Conservation (phyloP, 2,329 filamentous ascomycete genomes). For the Leptosphaerulina australis region DNA sequence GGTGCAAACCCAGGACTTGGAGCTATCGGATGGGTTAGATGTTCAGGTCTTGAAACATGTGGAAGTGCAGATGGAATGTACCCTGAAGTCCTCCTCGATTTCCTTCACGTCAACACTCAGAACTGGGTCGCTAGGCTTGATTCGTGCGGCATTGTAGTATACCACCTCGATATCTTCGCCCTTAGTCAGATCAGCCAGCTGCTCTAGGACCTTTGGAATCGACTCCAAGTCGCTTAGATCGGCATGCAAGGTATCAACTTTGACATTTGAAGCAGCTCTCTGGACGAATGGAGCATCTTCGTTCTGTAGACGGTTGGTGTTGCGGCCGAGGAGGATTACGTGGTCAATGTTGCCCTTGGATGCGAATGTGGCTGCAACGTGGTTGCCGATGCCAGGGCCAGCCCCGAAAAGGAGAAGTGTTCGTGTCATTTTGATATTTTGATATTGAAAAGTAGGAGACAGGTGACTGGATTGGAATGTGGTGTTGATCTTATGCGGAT, state of each 20-base stretch:
- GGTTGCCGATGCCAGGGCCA: constrained; percentile 57
- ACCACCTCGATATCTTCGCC: constrained; percentile 54
- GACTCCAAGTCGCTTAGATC: constrained; percentile 53
- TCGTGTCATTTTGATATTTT: constrained; percentile 20
- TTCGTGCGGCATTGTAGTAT: constrained; percentile 60
- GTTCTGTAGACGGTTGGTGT: constrained; percentile 48
- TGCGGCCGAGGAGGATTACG: constrained; percentile 57
- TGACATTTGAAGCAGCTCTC: constrained; percentile 35
- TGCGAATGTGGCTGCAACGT: constrained; percentile 52
- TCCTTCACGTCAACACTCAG: constrained; percentile 53
- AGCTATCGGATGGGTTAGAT: neutral
- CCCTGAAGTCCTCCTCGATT: constrained; percentile 57
- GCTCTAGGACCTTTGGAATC: constrained; percentile 49
- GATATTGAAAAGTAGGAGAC: neutral
- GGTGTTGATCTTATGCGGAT: neutral
- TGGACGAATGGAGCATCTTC: constrained; percentile 45
- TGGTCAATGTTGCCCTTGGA: constrained; percentile 53
- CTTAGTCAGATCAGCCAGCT: constrained; percentile 47
- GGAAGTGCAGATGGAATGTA: neutral
- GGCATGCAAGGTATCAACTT: constrained; percentile 53
- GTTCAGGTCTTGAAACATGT: no score
- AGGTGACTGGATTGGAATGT: neutral
- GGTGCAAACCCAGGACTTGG: constrained; percentile 50
- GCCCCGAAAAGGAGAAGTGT: constrained; percentile 54
- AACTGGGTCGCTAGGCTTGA: constrained; percentile 50